phyloP scores from a whole-genome alignment of 2,329 filamentous ascomycete genomes.

The Aspergillus intermedius region DNA sequence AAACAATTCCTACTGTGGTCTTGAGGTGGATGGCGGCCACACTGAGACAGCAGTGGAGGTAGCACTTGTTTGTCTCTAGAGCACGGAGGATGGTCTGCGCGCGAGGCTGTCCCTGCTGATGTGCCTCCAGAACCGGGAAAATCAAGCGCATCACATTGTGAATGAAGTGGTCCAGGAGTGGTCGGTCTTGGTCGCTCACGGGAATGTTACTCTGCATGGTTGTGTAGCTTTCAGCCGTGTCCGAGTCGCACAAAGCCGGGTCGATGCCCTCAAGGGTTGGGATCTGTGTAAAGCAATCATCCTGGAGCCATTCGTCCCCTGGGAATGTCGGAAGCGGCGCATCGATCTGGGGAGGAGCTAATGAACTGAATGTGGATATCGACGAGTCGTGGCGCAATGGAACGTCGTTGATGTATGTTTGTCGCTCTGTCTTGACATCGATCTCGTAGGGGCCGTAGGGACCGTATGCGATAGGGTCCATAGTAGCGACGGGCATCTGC shows the following conservation, averaged over 20 bases:
- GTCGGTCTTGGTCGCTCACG: slow-evolving; percentile 80
- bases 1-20: slow-evolving; percentile 59
- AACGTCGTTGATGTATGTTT: slow-evolving; percentile 88
- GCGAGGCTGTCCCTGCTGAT: slow-evolving; percentile 74
- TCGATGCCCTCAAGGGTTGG: slow-evolving; percentile 29
- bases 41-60: slow-evolving; percentile 91
- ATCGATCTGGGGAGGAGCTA: slow-evolving; percentile 67
- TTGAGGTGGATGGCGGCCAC: slow-evolving; percentile 90
- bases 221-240: slow-evolving; percentile 40
- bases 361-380: slow-evolving; percentile 89
- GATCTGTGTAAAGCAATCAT: slow-evolving; percentile 60
- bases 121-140: slow-evolving; percentile 86
- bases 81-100: slow-evolving; percentile 80
- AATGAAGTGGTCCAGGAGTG: slow-evolving; percentile 84
- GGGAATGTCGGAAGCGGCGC: slow-evolving; percentile 59
- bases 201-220: slow-evolving; percentile 67
- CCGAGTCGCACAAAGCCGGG: slow-evolving; percentile 13
- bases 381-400: slow-evolving; percentile 79
- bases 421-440: slow-evolving; percentile 90
- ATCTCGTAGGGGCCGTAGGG: slow-evolving; percentile 76
- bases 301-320: slow-evolving; percentile 64
- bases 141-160: slow-evolving; percentile 79
- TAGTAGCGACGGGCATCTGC: slow-evolving; percentile 46
- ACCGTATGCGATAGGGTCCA: slow-evolving; percentile 52
- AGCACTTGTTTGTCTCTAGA: slow-evolving; percentile 83